Percentiles rank a stretch among this genome's conserved stretches.
These are phyloP conservation scores for Pachysolen tannophilus DNA, from an alignment of 805 yeast genomes.

Conservation along the genomic window DNA sequence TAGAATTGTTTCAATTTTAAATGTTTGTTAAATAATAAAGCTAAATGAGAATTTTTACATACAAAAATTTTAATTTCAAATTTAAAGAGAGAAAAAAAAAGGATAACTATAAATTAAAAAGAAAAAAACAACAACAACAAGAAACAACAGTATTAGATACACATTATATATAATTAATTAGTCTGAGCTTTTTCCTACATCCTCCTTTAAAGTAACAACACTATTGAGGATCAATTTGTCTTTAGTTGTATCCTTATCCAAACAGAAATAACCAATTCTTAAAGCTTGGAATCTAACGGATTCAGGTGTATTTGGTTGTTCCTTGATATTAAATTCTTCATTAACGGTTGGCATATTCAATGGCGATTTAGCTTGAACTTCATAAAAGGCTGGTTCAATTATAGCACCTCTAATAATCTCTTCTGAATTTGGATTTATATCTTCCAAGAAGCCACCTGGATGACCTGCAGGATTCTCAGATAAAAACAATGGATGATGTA, in stretches of 20 bases:
- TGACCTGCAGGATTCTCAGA: conserved; percentile 86
- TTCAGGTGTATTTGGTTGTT: conserved; percentile 57
- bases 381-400: conserved; percentile 70
- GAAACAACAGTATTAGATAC: no score
- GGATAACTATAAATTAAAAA: no score
- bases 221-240: conserved; percentile 72
- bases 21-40: no score
- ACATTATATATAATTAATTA: no score
- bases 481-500: conserved; percentile 80
- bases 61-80: no score
- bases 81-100: no score
- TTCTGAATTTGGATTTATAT: conserved; percentile 76
- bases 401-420: conserved; percentile 55
- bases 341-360: conserved; percentile 57
- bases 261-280: conserved; percentile 91
- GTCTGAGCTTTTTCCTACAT: no score
- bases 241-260: conserved; percentile 68
- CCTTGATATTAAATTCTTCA: conserved; percentile 63
- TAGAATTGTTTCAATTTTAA: no score
- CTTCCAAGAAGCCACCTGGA: conserved; percentile 84
- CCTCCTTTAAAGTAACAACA: conserved; percentile 90
- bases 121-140: no score
- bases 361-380: conserved; percentile 65
- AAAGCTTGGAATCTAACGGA: conserved; percentile 96
- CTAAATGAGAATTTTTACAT: no score